A percentile compares a stretch with the other conserved stretches of the same genome.
Conservation (phyloP, 306 rosid species). For the Vigna mungo region DNA sequence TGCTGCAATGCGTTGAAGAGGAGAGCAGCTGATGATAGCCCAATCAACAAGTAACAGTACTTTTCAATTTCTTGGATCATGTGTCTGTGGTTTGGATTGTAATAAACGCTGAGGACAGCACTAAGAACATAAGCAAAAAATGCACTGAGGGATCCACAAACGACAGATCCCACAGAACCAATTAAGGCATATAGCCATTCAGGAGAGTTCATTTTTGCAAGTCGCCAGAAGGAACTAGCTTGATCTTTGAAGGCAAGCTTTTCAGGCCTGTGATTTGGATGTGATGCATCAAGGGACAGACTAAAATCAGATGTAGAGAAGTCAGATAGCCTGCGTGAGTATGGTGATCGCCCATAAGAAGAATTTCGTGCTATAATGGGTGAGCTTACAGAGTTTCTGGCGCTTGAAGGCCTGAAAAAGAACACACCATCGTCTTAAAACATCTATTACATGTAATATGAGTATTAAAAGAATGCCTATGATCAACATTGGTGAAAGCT, state of each 20-base stretch:
- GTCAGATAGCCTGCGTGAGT: constrained; percentile 90
- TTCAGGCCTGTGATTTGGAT: constrained; percentile 74
- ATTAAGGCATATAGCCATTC: constrained; percentile 85
- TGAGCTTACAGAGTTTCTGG: constrained; percentile 95
- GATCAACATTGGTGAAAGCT: constrained; percentile 38
- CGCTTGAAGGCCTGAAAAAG: constrained; percentile 85
- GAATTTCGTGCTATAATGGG: constrained; percentile 91
- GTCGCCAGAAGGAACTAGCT: constrained; percentile 95
- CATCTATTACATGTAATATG: neutral
- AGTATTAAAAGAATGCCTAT: constrained; percentile 16
- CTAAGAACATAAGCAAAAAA: constrained; percentile 93
- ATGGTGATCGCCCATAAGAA: constrained; percentile 94
- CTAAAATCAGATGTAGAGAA: constrained; percentile 92
- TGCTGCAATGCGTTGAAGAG: constrained; percentile 92
- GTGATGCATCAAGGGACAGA: constrained; percentile 76
- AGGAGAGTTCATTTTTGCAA: constrained; percentile 92
- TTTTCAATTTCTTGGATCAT: constrained; percentile 79
- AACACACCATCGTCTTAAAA: neutral
- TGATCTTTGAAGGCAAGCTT: constrained; percentile 89
- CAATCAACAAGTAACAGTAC: constrained; percentile 88
- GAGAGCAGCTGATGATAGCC: constrained; percentile 93
- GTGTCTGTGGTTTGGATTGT: constrained; percentile 71
- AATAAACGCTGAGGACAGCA: constrained; percentile 90
- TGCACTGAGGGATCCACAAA: constrained; percentile 89
- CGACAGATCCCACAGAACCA: constrained; percentile 85